A percentile compares a stretch with the other conserved stretches of the same genome.
Conservation (phyloP, 768 basidiomycete genomes). For the Xerocomellus intermedius region DNA sequence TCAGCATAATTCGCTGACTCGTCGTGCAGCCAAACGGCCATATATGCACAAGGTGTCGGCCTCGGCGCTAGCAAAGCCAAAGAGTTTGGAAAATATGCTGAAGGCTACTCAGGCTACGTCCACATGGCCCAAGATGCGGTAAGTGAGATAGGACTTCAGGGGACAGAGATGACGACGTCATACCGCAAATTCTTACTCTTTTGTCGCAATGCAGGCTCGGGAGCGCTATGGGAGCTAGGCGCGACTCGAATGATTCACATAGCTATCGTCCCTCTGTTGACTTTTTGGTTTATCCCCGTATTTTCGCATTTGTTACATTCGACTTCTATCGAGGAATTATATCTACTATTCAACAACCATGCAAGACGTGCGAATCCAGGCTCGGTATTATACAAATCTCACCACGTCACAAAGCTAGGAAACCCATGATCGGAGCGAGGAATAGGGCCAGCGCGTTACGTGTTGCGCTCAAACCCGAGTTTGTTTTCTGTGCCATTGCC, state of each 20-base stretch:
- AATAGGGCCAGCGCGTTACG: slow-evolving; percentile 22
- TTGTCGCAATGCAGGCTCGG: slow-evolving; percentile 32
- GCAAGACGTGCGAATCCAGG: background rate
- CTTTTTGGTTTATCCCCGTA: slow-evolving; percentile 15
- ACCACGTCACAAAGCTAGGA: slow-evolving; percentile 22
- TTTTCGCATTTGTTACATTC: slow-evolving; percentile 12
- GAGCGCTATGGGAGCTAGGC: slow-evolving; percentile 35
- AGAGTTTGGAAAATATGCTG: slow-evolving; percentile 70
- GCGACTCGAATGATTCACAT: slow-evolving; percentile 11
- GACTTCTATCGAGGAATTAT: slow-evolving; percentile 18
- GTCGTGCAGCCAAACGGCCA: slow-evolving; percentile 63
- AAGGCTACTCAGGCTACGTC: slow-evolving; percentile 69
- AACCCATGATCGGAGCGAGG: slow-evolving; percentile 29
- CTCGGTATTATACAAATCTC: background rate
- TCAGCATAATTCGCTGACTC: slow-evolving; percentile 7
- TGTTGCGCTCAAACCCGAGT: slow-evolving; percentile 20
- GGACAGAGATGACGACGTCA: slow-evolving; percentile 21
- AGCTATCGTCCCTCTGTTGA: slow-evolving; percentile 5
- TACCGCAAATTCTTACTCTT: slow-evolving; percentile 25
- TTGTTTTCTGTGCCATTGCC: slow-evolving; percentile 18
- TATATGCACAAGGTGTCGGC: slow-evolving; percentile 86
- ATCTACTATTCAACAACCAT: slow-evolving; percentile 10
- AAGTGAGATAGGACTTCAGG: slow-evolving; percentile 28
- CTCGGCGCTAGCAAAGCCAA: slow-evolving; percentile 91
- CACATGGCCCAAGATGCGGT: slow-evolving; percentile 73